Conservation (phyloP, 805 yeast species). For the Saccharomycopsis fibuligera region DNA sequence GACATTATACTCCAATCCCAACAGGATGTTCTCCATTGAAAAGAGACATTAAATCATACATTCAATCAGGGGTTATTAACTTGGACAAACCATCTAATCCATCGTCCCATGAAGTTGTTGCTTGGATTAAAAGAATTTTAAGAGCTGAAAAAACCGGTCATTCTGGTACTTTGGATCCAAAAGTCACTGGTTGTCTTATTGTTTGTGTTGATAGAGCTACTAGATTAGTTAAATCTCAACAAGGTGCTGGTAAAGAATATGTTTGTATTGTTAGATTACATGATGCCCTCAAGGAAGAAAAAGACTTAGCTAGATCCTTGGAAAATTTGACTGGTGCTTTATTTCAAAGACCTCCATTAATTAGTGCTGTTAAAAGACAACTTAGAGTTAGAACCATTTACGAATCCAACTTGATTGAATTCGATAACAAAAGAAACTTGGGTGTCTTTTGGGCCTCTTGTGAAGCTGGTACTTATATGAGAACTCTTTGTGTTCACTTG, state of each 20-base stretch:
- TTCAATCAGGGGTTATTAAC: constrained; percentile 93
- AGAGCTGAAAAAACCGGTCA: constrained; percentile 98
- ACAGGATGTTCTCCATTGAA: constrained; percentile 91
- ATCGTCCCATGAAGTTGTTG: constrained; percentile 98
- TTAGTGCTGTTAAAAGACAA: constrained; percentile 98
- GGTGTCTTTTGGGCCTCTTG: constrained; percentile 99
- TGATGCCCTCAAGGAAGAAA: constrained; percentile 85
- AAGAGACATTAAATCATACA: constrained; percentile 85
- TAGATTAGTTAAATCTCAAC: constrained; percentile 95
- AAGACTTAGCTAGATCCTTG: constrained; percentile 77
- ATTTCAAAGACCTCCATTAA: constrained; percentile 98
- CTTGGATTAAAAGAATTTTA: constrained; percentile 95
- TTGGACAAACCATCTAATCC: constrained; percentile 98
- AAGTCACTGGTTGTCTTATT: constrained; percentile 97
- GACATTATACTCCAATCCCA: constrained; percentile 97
- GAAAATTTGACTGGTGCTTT: constrained; percentile 97
- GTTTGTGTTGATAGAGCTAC: constrained; percentile 98
- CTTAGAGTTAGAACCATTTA: constrained; percentile 96
- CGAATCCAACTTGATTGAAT: constrained; percentile 91
- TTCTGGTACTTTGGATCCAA: constrained; percentile 97
- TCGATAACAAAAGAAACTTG: constrained; percentile 91
- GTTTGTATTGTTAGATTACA: constrained; percentile 96
- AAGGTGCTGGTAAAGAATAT: constrained; percentile 99
- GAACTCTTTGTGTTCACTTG: constrained; percentile 96
- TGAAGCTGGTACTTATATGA: constrained; percentile 99